Conservation (phyloP, 2,329 filamentous ascomycete genomes). For the Aspergillus sp. region DNA sequence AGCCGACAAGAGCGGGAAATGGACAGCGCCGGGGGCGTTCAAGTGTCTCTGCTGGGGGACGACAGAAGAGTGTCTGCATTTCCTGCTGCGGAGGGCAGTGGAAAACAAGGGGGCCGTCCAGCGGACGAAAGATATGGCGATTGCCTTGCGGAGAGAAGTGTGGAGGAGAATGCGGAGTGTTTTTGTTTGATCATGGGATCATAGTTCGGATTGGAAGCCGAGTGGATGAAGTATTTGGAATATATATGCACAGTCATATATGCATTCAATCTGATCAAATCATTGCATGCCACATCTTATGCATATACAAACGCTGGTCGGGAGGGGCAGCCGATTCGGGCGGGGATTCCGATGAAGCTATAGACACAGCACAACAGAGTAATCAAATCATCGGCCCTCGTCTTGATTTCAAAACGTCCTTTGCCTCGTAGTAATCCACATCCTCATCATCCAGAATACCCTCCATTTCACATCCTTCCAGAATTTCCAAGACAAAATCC, state of each 20-base stretch:
- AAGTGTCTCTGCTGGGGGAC: conserved; percentile 53
- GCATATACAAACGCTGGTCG: too few relatives aligned
- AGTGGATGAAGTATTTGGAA: too few relatives aligned
- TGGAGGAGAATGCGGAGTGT: conserved; percentile 17
- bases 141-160: conserved; percentile 61
- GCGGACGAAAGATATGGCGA: conserved; percentile 57
- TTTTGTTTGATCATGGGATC: background rate
- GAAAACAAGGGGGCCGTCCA: conserved; percentile 68
- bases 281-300: too few relatives aligned
- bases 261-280: too few relatives aligned
- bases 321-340: too few relatives aligned
- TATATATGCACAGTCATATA: too few relatives aligned
- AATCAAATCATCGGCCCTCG: conserved; percentile 4
- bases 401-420: conserved; percentile 7
- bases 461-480: conserved; percentile 12
- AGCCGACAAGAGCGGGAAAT: conserved; percentile 7
- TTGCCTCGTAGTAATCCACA: conserved; percentile 11
- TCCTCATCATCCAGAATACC: conserved; percentile 12
- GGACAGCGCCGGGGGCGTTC: conserved; percentile 38
- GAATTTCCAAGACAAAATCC: conserved; percentile 18
- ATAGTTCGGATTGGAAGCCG: too few relatives aligned
- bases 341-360: too few relatives aligned
- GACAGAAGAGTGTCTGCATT: conserved; percentile 51
- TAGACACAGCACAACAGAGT: too few relatives aligned
- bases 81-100: conserved; percentile 55